Base-by-base conservation (phyloP, 2,329 filamentous ascomycete genomes). In the Diaporthe sp. region DNA sequence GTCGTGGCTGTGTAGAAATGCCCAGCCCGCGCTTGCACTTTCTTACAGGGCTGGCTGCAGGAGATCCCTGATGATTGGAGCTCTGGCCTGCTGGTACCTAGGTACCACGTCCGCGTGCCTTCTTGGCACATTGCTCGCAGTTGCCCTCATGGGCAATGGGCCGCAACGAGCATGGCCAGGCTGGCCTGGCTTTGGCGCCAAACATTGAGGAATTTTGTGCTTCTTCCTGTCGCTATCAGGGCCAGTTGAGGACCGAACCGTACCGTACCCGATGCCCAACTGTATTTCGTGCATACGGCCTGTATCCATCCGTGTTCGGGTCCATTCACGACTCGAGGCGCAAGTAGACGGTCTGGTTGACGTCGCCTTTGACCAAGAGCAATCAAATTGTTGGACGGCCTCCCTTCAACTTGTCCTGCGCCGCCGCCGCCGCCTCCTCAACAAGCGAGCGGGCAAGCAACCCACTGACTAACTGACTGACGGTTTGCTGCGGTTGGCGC, bases 31-130 rank as follows among this genome's bases (percentile, higher is more conserved):
- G 49, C 65, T 70, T 70, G 65, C 46, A 68, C 13, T 53, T 28
- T 68, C 19, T 39, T 68, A 49, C 65, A 70, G 65, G 65, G 65
- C 65, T 70, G 34, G 65, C 65, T 55, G 65, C 65, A 70, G 49
- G 65, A 68, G 46, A 39, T 53, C 62, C 65, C 44, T 39, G 65
- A 28, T 68, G 65, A 68, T 68, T 68, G 65, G 65, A 51, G 44
- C 62, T 68, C 62, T 68, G 62, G 10, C 19, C 19, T 8, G 22
- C 46, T 13, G 28, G 61, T 51, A 67, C 61, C 61, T n/a, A 34
- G 61, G 61, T 65, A 65, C 42, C 25, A 31, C 42, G 17, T 12
- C 61, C 9, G 28, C 61, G 42, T 67, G 46, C 65, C 46, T 68
- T 53, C 65, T 70, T 70, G 65, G 65, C 46, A 70, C 49, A 70